Evolutionary conservation across 345 rosid species (phyloP).

Genomic region (Heritiera fomes): DNA sequence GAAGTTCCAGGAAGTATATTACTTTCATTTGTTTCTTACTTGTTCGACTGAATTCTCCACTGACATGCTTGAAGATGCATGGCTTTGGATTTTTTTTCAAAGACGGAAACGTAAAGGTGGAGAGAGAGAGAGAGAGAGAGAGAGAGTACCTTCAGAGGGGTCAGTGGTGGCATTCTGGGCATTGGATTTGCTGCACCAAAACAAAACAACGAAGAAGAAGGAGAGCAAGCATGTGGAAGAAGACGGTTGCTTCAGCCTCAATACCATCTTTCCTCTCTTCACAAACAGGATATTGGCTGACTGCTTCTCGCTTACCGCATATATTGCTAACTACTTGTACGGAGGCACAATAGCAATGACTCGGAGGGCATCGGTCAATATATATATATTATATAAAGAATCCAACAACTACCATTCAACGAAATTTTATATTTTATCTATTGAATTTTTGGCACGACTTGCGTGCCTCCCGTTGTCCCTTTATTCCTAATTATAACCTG

Average conservation of each 20-base stretch:
- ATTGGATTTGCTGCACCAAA: neutral
- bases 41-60: neutral
- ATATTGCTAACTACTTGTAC: neutral
- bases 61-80: neutral
- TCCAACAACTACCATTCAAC: too few species aligned
- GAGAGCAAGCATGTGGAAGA: neutral
- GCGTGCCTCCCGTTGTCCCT: too few species aligned
- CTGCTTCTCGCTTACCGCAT: neutral
- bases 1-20: too few species aligned
- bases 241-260: neutral
- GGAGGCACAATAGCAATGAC: neutral
- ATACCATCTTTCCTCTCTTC: neutral
- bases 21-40: neutral
- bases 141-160: constrained; percentile 9
- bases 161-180: constrained; percentile 19
- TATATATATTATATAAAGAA: too few species aligned
- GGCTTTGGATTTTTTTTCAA: neutral
- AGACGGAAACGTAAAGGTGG: neutral
- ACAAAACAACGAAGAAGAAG: neutral
- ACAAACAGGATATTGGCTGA: neutral
- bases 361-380: neutral
- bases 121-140: neutral
- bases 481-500: too few species aligned
- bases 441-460: too few species aligned
- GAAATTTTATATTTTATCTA: too few species aligned